Conservation (phyloP, 73 alveolate species). For the Symbiodinium pilosum region DNA sequence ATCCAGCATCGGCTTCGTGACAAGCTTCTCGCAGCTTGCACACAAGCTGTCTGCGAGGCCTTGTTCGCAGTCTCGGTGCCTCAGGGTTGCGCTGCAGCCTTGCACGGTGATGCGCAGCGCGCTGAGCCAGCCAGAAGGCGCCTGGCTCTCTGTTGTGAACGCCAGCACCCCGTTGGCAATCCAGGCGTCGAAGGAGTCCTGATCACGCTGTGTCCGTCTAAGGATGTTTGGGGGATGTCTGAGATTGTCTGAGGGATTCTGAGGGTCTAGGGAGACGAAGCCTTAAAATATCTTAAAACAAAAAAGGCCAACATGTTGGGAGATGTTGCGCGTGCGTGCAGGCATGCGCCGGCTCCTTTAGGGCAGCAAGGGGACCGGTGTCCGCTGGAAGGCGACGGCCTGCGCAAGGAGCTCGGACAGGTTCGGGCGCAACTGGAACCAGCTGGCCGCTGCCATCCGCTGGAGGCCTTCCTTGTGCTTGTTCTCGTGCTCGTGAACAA, state of each 20-base stretch:
- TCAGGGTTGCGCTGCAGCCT: neutral
- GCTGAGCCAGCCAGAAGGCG: neutral
- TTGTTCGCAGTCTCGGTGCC: neutral
- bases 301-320: too few species aligned
- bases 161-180: neutral
- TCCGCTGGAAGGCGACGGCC: neutral
- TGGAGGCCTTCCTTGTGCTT: neutral
- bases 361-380: neutral
- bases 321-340: neutral
- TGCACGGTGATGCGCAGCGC: neutral
- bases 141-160: neutral
- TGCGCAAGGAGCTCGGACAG: neutral
- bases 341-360: neutral
- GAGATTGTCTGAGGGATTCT: neutral
- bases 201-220: neutral
- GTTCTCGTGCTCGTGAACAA: neutral
- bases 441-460: neutral
- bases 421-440: neutral
- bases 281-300: too few species aligned
- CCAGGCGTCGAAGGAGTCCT: neutral
- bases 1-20: neutral
- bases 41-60: neutral
- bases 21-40: neutral
- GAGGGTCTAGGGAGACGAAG: neutral
- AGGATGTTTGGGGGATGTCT: neutral